Conservation (phyloP, 139 green algal genomes). For the Zygnema cylindricum region DNA sequence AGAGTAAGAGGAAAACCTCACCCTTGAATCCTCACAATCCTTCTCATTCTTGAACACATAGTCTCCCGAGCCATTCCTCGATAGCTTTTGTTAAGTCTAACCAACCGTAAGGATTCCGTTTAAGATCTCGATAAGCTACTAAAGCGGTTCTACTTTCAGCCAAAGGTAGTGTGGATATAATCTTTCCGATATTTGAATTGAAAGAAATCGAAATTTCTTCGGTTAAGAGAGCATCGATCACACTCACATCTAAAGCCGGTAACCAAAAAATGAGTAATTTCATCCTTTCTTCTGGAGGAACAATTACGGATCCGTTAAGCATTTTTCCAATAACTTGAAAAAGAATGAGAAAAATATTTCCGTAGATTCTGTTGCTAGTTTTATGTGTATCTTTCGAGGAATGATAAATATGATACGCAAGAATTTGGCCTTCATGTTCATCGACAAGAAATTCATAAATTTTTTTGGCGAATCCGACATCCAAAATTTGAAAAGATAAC, state of each 20-base stretch:
- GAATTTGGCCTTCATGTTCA: neutral
- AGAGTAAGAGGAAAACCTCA: too few relatives aligned
- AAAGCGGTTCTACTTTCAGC: neutral
- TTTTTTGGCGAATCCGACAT: neutral
- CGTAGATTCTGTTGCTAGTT: neutral
- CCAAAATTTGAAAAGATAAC: neutral
- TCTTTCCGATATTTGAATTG: neutral
- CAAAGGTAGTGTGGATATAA: neutral
- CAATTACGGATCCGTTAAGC: neutral
- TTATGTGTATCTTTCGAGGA: neutral
- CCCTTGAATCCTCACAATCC: conserved; percentile 2
- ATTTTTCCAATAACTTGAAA: neutral
- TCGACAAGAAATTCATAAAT: neutral
- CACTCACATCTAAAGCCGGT: neutral
- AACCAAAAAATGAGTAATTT: neutral
- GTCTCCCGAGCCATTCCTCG: neutral
- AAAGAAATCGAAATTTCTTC: neutral
- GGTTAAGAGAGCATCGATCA: neutral
- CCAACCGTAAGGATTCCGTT: neutral
- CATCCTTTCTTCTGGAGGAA: neutral
- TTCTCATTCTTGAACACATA: neutral
- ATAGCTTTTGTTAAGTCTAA: neutral
- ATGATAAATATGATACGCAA: neutral
- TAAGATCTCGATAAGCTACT: neutral
- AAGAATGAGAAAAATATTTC: neutral